phyloP scores from a whole-genome alignment of 176 grass and related monocot genomes.

The Aegilops sharonensis region DNA sequence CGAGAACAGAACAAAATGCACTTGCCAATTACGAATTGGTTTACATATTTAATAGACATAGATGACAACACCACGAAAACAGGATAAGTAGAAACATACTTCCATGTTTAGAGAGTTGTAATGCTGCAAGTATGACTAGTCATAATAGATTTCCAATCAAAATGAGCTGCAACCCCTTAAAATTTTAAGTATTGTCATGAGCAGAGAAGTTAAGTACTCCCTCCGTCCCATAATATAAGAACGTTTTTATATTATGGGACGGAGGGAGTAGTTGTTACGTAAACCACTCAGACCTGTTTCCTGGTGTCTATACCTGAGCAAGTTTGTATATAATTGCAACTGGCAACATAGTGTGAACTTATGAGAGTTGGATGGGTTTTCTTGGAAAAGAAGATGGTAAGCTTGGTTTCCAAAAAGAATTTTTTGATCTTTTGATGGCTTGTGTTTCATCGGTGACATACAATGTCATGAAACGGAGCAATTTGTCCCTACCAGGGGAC shows the following conservation, averaged over 20 bases:
- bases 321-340: neutral
- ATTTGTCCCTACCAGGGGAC: too few relatives aligned
- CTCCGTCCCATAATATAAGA: too few relatives aligned
- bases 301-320: neutral
- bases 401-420: too few relatives aligned
- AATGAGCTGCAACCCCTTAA: neutral
- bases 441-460: too few relatives aligned
- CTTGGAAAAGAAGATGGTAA: too few relatives aligned
- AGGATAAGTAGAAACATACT: neutral
- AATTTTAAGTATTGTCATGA: too few relatives aligned
- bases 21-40: conserved; percentile 32
- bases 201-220: neutral
- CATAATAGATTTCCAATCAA: neutral
- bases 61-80: neutral
- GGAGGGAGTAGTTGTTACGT: neutral
- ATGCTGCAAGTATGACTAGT: neutral
- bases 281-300: neutral
- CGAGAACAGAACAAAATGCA: conserved; percentile 89
- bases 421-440: too few relatives aligned
- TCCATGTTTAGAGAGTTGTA: neutral
- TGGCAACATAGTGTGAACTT: neutral
- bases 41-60: conserved; percentile 16
- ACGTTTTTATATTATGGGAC: too few relatives aligned
- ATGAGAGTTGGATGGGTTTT: too few relatives aligned
- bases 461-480: too few relatives aligned